Evolutionary conservation across 768 basidiomycete species (phyloP), one percentile per base, ranked within the genome.

Genomic region (Auriscalpium microsporum): DNA sequence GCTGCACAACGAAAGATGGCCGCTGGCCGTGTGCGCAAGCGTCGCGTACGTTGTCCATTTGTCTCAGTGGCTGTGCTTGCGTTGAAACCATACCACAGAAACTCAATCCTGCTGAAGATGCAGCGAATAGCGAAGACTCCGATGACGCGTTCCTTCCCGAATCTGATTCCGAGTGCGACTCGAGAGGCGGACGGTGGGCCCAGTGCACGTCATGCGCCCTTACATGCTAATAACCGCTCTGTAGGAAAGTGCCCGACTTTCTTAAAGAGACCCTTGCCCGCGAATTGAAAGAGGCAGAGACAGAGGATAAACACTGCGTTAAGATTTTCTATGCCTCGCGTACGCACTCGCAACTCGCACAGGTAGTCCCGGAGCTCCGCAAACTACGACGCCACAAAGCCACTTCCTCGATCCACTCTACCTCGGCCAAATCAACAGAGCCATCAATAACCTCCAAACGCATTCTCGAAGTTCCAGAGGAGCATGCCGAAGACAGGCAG

Each of bases 241-340:
- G 5, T 28, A 28, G 28, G 28, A 28, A 28, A 48, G n/a, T 13
- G 47, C 16, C 47, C 13, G 16, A n/a, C 33, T 11, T 48, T 28
- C 50, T 36, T 59, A 35, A 40, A 59, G 28, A 34, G 44, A 13
- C 49, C 9, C 33, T 23, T 47, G 37, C 49, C 48, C 40, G 10
- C 34, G 14, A 33, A 13, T 46, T 21, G 42, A 50, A 58, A 59
- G 34, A 48, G 21, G 54, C 62, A 34, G 72, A 72, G 17, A 61
- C 64, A 46, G 84, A 84, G 58, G 74, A 75, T 17, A 75, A 84
- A 55, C 76, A 78, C 4, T 88, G 86, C 64, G 86, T 82, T 38
- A 89, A 92, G 75, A 86, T 98, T 57, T 96, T 83, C 68, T 96
- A 94, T 65, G 89, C 94, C 0, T 98, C 96, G 0, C 78, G 95